These are phyloP conservation scores for Pythium dissotocum DNA, from an alignment of 352 stramenopile genomes.

Conservation along the genomic window DNA sequence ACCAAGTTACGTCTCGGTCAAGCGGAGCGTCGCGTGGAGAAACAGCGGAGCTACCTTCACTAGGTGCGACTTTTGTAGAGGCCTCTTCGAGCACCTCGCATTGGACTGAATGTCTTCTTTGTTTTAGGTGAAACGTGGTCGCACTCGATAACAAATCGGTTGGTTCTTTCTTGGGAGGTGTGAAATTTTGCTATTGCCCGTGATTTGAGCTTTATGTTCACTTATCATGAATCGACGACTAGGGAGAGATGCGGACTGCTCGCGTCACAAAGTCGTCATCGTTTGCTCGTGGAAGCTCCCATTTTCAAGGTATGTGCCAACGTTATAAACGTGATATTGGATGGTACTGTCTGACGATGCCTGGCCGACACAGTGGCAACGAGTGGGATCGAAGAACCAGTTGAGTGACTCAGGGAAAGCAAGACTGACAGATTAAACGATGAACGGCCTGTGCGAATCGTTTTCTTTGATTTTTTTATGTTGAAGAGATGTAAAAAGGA, in stretches of 20 bases:
- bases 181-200: background rate
- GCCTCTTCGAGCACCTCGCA: no score
- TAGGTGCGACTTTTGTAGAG: slow-evolving; percentile 20
- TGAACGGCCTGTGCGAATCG: background rate
- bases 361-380: background rate
- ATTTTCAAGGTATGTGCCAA: slow-evolving; percentile 44
- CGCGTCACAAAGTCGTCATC: slow-evolving; percentile 53
- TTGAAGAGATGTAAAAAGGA: no score
- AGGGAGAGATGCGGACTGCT: slow-evolving; percentile 44
- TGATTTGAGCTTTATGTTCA: background rate
- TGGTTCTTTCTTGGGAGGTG: slow-evolving; percentile 65
- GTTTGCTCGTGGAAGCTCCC: slow-evolving; percentile 33
- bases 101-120: no score
- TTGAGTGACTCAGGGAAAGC: background rate
- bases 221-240: background rate
- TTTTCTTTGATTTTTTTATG: no score
- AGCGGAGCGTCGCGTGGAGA: slow-evolving; percentile 11
- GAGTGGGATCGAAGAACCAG: background rate
- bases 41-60: slow-evolving; percentile 27
- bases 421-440: no score
- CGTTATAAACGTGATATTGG: no score
- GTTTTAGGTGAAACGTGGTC: slow-evolving; percentile 68
- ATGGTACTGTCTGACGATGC: background rate
- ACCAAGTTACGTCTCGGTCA: slow-evolving; percentile 72
- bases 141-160: slow-evolving; percentile 57